A percentile compares a stretch with the other conserved stretches of the same genome.
Conservation (phyloP, 306 rosid species). For the Datisca glomerata region DNA sequence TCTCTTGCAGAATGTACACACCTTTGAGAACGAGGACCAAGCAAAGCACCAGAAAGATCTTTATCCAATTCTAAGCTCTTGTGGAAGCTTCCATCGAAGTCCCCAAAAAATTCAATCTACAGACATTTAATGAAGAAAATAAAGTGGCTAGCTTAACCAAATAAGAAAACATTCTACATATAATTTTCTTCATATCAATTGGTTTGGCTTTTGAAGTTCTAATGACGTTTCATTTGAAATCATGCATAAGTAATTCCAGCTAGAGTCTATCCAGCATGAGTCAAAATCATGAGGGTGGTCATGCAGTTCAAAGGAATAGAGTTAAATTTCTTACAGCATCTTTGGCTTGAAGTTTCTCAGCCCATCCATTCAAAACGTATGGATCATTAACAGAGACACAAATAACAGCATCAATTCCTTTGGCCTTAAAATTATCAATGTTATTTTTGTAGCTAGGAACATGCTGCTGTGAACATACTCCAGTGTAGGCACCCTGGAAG, state of each 20-base stretch:
- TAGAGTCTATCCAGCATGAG: too few relatives aligned
- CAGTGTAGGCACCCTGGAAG: constrained; percentile 85
- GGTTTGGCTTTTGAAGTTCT: neutral
- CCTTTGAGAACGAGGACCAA: constrained; percentile 84
- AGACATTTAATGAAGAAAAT: neutral
- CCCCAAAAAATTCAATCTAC: constrained; percentile 91
- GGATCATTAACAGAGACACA: constrained; percentile 92
- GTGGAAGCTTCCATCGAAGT: constrained; percentile 89
- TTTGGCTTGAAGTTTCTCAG: constrained; percentile 64
- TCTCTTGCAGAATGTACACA: constrained; percentile 8
- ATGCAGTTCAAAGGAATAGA: too few relatives aligned
- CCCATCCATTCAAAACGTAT: constrained; percentile 71
- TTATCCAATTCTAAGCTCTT: constrained; percentile 70
- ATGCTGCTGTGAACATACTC: constrained; percentile 86
- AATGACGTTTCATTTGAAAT: too few relatives aligned
- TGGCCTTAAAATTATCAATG: constrained; percentile 61
- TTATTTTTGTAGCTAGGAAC: constrained; percentile 79
- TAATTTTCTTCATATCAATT: neutral
- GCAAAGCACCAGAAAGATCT: constrained; percentile 84
- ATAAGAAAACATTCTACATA: neutral
- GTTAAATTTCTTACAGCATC: constrained; percentile 71
- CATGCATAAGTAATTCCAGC: too few relatives aligned
- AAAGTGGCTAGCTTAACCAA: neutral
- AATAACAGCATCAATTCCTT: constrained; percentile 68
- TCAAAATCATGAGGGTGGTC: too few relatives aligned